phyloP scores from a whole-genome alignment of 2,329 filamentous ascomycete species.

The Reticulascus tulasneorum region DNA sequence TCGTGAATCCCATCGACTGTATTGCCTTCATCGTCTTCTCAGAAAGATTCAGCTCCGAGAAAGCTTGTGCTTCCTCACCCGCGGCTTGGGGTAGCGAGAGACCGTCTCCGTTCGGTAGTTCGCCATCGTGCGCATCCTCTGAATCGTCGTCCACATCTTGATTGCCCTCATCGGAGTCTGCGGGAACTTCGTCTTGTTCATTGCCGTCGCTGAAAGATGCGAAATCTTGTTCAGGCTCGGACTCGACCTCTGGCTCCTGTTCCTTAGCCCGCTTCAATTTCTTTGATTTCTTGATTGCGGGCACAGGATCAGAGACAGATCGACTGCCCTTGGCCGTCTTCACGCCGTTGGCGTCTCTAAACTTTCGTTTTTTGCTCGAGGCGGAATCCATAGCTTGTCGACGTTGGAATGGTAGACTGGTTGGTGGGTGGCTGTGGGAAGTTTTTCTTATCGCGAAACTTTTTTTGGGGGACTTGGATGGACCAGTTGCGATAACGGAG shows the following conservation, averaged over 20 bases:
- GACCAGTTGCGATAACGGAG: constrained; percentile 10
- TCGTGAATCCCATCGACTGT: constrained; percentile 85
- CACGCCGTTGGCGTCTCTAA: constrained; percentile 25
- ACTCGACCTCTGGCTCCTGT: constrained; percentile 19
- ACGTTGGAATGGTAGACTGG: background rate
- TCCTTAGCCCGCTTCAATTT: constrained; percentile 35
- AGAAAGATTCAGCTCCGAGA: constrained; percentile 78
- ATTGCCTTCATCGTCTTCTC: constrained; percentile 88
- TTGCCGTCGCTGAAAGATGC: constrained; percentile 21
- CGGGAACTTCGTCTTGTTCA: constrained; percentile 22
- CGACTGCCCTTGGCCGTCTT: constrained; percentile 30
- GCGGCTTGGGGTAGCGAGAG: constrained; percentile 53
- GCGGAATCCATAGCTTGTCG: constrained; percentile 12
- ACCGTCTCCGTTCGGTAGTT: constrained; percentile 32
- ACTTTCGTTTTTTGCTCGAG: constrained; percentile 41
- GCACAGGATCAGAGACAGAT: constrained; percentile 24
- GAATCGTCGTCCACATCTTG: constrained; percentile 9
- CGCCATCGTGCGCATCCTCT: constrained; percentile 27
- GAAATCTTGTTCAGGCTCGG: constrained; percentile 19
- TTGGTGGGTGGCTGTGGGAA: constrained; percentile 5
- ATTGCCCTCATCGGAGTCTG: constrained; percentile 20
- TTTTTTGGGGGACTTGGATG: too few relatives aligned
- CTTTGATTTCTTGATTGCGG: constrained; percentile 32
- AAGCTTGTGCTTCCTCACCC: constrained; percentile 62
- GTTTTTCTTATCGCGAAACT: constrained; percentile 14